phyloP scores from a whole-genome alignment of 2,329 filamentous ascomycete genomes.

The Neocatenulostroma microsporum region DNA sequence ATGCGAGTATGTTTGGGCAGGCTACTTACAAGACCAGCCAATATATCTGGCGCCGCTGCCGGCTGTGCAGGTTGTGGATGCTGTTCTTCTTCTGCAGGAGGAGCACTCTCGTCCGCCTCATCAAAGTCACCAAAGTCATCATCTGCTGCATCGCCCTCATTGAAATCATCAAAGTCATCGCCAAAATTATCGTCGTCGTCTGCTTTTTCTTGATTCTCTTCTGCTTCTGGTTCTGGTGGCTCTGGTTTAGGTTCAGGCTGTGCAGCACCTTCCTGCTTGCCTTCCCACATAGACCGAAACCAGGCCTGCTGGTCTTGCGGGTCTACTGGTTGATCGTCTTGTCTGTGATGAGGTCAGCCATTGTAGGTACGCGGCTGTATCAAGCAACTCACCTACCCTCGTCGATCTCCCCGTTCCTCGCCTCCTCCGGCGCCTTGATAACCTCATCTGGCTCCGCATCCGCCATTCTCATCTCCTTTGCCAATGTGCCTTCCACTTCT shows the following conservation, averaged over 20 bases:
- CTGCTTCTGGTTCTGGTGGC: too few relatives aligned
- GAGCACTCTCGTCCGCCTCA: constrained; percentile 33
- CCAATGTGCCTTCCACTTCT: constrained; percentile 54
- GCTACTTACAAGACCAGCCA: constrained; percentile 45
- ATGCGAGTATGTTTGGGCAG: constrained; percentile 26
- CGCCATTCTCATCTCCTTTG: constrained; percentile 48
- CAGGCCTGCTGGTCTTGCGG: constrained; percentile 24
- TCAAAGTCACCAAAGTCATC: constrained; percentile 49
- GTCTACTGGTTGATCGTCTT: constrained; percentile 30
- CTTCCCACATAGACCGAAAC: constrained; percentile 28
- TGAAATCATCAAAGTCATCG: constrained; percentile 62
- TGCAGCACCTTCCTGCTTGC: constrained; percentile 12
- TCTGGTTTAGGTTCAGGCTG: constrained; percentile 9
- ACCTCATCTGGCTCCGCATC: constrained; percentile 55
- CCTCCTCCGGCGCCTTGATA: constrained; percentile 39
- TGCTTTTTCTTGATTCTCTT: constrained; percentile 48
- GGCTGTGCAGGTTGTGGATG: constrained; percentile 27
- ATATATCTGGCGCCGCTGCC: constrained; percentile 23
- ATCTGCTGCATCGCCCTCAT: constrained; percentile 35
- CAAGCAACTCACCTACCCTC: constrained; percentile 49
- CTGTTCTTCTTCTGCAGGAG: constrained; percentile 32
- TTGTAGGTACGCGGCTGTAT: neutral
- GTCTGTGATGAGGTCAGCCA: constrained; percentile 4
- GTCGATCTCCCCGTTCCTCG: constrained; percentile 32
- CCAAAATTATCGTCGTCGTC: constrained; percentile 63